Conservation (phyloP, 768 basidiomycete genomes). For the Boletus barrowsii region DNA sequence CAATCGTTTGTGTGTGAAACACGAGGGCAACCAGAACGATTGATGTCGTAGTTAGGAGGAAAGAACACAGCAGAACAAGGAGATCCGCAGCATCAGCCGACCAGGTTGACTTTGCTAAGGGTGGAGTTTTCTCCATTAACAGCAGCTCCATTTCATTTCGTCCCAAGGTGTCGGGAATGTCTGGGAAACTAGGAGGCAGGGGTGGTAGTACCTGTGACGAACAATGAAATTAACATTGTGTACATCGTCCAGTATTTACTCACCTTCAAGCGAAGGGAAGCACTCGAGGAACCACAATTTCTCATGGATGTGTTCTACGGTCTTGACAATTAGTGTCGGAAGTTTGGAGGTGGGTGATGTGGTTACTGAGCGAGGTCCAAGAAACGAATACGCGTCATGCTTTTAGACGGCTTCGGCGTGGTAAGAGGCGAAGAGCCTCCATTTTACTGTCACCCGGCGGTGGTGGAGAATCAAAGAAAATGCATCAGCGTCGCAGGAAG, state of each 20-base stretch:
- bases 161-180: neutral
- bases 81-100: constrained; percentile 3
- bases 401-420: too few species aligned
- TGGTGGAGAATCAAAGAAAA: too few species aligned
- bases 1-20: neutral
- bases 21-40: constrained; percentile 3
- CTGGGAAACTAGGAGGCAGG: neutral
- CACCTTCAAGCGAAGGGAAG: neutral
- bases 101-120: neutral
- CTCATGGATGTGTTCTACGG: neutral
- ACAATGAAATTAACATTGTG: neutral
- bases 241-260: neutral
- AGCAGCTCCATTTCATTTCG: neutral
- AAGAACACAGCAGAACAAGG: constrained; percentile 5
- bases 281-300: neutral
- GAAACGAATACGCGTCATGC: too few species aligned
- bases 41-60: neutral
- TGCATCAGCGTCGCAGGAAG: too few species aligned
- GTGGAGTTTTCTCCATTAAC: neutral
- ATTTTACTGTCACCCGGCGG: too few species aligned
- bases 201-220: neutral
- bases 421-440: too few species aligned
- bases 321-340: neutral
- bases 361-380: too few species aligned
- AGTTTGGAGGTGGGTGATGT: neutral